A percentile compares a stretch with the other conserved stretches of the same genome.
Conservation (phyloP, 345 rosid species). For the Moricandia moricandioides region DNA sequence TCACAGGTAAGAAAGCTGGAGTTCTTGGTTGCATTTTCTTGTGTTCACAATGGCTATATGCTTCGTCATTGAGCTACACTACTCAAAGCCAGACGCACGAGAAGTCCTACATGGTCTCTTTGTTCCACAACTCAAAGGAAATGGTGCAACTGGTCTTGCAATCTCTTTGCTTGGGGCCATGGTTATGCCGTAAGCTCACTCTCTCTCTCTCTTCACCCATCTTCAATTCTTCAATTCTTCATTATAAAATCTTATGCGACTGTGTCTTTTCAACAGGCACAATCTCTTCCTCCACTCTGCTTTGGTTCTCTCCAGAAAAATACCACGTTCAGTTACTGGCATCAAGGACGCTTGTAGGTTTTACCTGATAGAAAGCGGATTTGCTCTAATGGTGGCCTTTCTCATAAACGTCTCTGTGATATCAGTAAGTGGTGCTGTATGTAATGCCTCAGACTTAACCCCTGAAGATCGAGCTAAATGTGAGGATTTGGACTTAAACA, state of each 20-base stretch:
- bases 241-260: not conserved
- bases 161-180: constrained; percentile 97
- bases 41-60: constrained; percentile 83
- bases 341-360: constrained; percentile 92
- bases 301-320: constrained; percentile 85
- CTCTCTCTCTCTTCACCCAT: not conserved
- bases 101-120: constrained; percentile 86
- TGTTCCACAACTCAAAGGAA: constrained; percentile 91
- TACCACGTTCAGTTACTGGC: constrained; percentile 76
- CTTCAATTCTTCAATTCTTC: too few relatives aligned
- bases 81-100: constrained; percentile 69
- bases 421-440: constrained; percentile 85
- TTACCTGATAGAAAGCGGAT: constrained; percentile 83
- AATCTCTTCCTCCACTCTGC: constrained; percentile 97
- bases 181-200: constrained; percentile 89
- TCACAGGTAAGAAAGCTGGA: constrained; percentile 87
- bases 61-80: constrained; percentile 73
- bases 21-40: constrained; percentile 75
- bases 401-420: constrained; percentile 88
- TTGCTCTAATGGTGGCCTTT: constrained; percentile 79
- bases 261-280: constrained; percentile 46
- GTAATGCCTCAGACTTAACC: constrained; percentile 59
- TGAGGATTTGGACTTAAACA: constrained; percentile 76
- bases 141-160: constrained; percentile 93
- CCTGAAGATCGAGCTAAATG: constrained; percentile 61